Base-by-base conservation (phyloP, 2,329 filamentous ascomycete species). In the Aureobasidium leucospermi region DNA sequence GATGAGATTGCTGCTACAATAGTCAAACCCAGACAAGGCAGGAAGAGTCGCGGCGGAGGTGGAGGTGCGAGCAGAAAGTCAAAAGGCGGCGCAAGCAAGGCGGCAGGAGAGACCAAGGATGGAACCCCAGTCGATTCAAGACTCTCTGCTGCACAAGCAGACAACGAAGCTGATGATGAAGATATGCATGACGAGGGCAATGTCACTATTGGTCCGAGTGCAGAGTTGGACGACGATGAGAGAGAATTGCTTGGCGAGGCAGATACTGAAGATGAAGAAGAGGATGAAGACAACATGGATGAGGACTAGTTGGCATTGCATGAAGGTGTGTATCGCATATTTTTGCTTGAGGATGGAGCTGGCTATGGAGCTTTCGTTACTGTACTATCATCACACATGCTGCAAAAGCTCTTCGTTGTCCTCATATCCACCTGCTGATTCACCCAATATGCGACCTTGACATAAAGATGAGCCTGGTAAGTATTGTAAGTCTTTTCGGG, bases 171-270 rank as follows among this genome's bases (percentile, higher is more conserved):
- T 6, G 52, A 46, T 52, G 60, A 63, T 39, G 62, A 60, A 29
- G 59, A 60, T 36, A 62, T 63, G 47, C 53, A 61, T 42, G 64
- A 64, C 16, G 68, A 69, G 16, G 61, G 59, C 1, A 67, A 67
- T 28, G 59, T 46, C 31, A 56, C 61, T 10, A 63, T 66, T 15
- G 59, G 28, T n/a, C 62, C 62, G 19, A 65, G 65, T 31, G 32
- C 68, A 67, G 67, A 69, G 63, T 61, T 72, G 38, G 72, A 73
- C 60, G 71, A 73, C 51, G 70, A 73, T 61, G 72, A 73, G 60
- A 62, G 71, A 36, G 71, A 73, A 59, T 48, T 74, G 41, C 62
- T 73, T 7, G 71, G 69, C 1, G 71, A 74, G 43, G 69, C 70
- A 9, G 71, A 73, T 66, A 67, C 66, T 41, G 65, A 72, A 62